phyloP scores from a whole-genome alignment of 306 rosid species.

The Mimosa bimucronata region DNA sequence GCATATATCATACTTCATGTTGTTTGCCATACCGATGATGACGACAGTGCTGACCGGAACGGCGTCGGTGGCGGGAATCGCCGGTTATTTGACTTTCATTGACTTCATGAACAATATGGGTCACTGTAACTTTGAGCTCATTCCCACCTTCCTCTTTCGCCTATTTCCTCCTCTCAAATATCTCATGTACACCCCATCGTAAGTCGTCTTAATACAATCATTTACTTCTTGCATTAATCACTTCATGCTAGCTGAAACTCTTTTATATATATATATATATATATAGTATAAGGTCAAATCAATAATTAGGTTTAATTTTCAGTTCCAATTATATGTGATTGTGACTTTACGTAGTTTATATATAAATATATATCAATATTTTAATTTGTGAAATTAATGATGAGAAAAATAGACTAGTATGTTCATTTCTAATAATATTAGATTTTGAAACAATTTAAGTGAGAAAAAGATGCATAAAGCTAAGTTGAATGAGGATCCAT shows the following conservation, averaged over 20 bases:
- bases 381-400: no score
- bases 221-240: not conserved
- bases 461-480: not conserved
- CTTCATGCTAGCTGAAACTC: not conserved
- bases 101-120: constrained; percentile 69
- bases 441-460: no score
- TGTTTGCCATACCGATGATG: not conserved
- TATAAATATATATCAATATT: no score
- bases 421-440: no score
- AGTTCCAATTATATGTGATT: no score
- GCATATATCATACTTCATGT: not conserved
- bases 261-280: no score
- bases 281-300: no score
- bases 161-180: constrained; percentile 53
- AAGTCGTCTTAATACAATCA: constrained; percentile 29
- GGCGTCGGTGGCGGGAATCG: not conserved
- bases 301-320: no score
- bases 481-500: not conserved
- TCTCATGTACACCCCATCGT: constrained; percentile 59
- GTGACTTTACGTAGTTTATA: no score
- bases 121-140: constrained; percentile 59
- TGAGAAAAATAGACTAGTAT: no score
- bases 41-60: not conserved
- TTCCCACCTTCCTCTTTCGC: constrained; percentile 44
- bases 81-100: constrained; percentile 35